These are phyloP conservation scores for Tetrahymena elliotti DNA, from an alignment of 73 alveolate genomes.

Conservation along the genomic window DNA sequence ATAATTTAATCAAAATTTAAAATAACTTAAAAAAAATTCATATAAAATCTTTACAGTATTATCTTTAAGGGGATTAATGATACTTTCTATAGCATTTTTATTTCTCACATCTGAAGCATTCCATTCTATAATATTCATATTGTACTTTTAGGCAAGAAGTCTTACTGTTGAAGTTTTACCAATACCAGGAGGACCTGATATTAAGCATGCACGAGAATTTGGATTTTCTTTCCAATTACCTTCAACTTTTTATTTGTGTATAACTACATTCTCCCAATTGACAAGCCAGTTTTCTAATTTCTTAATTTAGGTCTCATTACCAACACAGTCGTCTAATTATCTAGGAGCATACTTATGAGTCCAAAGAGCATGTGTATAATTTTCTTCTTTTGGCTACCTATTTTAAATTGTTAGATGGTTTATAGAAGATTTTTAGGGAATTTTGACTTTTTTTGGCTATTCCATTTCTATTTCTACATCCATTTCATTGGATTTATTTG, in stretches of 20 bases:
- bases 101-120: constrained; percentile 97
- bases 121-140: constrained; percentile 80
- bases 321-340: neutral
- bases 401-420: neutral
- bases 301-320: neutral
- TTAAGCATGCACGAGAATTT: constrained; percentile 96
- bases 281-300: neutral
- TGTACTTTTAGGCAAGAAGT: constrained; percentile 69
- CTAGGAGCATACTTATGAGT: neutral
- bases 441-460: neutral
- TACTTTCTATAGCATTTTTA: constrained; percentile 65
- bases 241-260: neutral
- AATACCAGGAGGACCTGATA: constrained; percentile 99
- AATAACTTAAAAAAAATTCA: neutral
- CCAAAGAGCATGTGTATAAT: neutral
- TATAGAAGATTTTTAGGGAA: neutral
- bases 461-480: neutral
- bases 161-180: constrained; percentile 98
- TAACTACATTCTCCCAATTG: neutral
- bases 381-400: neutral
- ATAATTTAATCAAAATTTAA: neutral
- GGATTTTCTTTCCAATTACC: constrained; percentile 40
- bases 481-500: neutral
- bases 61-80: constrained; percentile 44
- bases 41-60: neutral